phyloP scores from a whole-genome alignment of 495 filamentous ascomycete genomes.

The Tuber borchii region DNA sequence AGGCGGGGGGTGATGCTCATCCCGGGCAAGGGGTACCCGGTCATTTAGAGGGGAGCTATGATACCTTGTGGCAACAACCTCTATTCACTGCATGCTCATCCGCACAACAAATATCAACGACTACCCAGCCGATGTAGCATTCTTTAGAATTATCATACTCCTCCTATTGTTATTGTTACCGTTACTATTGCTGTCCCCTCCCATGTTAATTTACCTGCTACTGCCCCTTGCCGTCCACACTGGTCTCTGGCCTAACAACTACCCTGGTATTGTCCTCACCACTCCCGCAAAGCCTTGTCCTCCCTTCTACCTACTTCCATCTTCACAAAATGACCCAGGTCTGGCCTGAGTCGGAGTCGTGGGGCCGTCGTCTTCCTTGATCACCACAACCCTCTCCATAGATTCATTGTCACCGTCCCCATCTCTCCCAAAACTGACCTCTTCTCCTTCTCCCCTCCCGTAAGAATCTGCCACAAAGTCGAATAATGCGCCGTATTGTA shows the following conservation, averaged over 20 bases:
- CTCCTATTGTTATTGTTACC: not conserved
- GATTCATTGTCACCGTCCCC: constrained; percentile 3
- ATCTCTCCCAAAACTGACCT: constrained; percentile 23
- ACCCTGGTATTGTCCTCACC: too few species aligned
- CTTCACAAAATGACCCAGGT: not conserved
- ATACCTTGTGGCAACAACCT: too few species aligned
- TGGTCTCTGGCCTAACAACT: too few species aligned
- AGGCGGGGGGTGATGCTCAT: too few species aligned
- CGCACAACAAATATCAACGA: too few species aligned
- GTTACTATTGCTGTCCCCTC: not conserved
- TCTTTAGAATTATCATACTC: too few species aligned
- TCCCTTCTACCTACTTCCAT: not conserved
- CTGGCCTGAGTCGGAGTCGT: not conserved
- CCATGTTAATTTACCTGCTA: not conserved
- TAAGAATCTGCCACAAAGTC: constrained; percentile 29
- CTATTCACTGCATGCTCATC: too few species aligned
- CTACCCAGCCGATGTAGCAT: too few species aligned
- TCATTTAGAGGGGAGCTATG: too few species aligned
- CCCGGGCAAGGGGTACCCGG: too few species aligned
- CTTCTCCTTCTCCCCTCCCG: constrained; percentile 29
- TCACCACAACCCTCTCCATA: not conserved
- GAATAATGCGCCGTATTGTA: constrained; percentile 36
- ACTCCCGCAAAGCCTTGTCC: not conserved
- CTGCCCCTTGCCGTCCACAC: not conserved
- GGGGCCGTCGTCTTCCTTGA: not conserved